phyloP scores from a whole-genome alignment of 805 yeast species.

The Ogataea minuta region DNA sequence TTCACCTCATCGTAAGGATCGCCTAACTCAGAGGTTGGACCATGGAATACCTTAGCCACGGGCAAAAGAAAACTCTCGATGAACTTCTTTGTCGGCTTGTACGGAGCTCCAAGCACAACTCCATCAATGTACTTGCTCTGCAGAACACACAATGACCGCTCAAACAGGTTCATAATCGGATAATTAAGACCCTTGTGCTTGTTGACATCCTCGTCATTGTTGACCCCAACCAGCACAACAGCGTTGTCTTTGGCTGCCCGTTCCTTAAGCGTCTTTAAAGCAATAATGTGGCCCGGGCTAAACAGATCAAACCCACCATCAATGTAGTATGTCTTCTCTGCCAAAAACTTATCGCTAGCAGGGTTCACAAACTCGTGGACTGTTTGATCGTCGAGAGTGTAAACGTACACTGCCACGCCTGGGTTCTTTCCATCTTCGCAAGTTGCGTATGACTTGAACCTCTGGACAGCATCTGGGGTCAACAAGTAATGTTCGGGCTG shows the following conservation, averaged over 20 bases:
- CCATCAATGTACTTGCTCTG: conserved; percentile 87
- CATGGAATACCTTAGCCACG: conserved; percentile 48
- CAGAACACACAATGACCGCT: conserved; percentile 81
- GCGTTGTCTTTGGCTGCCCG: conserved; percentile 39
- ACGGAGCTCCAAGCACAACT: conserved; percentile 69
- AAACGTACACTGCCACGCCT: conserved; percentile 56
- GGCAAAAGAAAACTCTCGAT: conserved; percentile 37
- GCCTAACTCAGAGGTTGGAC: conserved; percentile 48
- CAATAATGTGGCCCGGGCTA: conserved; percentile 89
- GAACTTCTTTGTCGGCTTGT: conserved; percentile 42
- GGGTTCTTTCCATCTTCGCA: conserved; percentile 56
- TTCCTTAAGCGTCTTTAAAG: conserved; percentile 49
- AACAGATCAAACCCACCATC: conserved; percentile 91
- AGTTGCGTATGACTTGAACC: conserved; percentile 57
- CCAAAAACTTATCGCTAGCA: conserved; percentile 17
- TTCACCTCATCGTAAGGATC: conserved; percentile 30
- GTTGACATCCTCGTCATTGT: conserved; percentile 57
- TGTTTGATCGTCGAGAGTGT: conserved; percentile 31
- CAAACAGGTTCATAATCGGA: conserved; percentile 86
- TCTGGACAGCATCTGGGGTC: conserved; percentile 37
- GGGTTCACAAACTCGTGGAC: conserved; percentile 38
- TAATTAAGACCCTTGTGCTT: conserved; percentile 57
- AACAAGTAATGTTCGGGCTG: conserved; percentile 22
- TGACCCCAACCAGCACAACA: conserved; percentile 65
- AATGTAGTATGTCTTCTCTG: conserved; percentile 46